These are phyloP conservation scores for Russula sp. DNA, from an alignment of 768 basidiomycete species.

Conservation along the genomic window DNA sequence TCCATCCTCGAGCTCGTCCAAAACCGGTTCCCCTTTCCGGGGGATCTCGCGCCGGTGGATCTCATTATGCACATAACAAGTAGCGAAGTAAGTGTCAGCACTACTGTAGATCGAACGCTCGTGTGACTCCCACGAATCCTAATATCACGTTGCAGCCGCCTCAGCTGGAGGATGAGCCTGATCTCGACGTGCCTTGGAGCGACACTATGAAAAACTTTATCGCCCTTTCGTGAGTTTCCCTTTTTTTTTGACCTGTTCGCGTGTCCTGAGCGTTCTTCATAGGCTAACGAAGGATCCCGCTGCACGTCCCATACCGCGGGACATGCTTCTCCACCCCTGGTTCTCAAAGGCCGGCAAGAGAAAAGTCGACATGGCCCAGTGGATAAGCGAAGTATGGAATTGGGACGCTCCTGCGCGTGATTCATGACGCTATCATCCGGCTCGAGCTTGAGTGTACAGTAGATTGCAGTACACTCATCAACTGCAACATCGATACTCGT, in stretches of 20 bases:
- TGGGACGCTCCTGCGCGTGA: slow-evolving; percentile 37
- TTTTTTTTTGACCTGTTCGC: background rate
- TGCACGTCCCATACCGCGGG: slow-evolving; percentile 66
- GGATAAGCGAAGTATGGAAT: slow-evolving; percentile 74
- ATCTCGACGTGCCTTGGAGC: slow-evolving; percentile 48
- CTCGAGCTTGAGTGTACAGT: too few species aligned
- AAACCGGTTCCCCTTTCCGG: slow-evolving; percentile 87
- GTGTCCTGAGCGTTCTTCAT: slow-evolving; percentile 10
- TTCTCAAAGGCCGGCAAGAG: slow-evolving; percentile 60
- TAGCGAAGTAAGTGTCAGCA: slow-evolving; percentile 46
- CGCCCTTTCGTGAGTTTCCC: slow-evolving; percentile 56
- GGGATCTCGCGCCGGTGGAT: slow-evolving; percentile 79
- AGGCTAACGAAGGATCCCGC: slow-evolving; percentile 61
- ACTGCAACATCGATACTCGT: background rate
- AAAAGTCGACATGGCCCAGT: slow-evolving; percentile 77
- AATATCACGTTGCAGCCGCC: slow-evolving; percentile 46
- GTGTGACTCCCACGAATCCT: background rate
- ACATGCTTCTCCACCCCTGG: slow-evolving; percentile 77
- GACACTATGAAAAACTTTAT: slow-evolving; percentile 83
- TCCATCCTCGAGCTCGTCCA: slow-evolving; percentile 84
- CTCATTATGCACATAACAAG: slow-evolving; percentile 76
- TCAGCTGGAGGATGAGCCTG: slow-evolving; percentile 57
- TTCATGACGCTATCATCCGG: background rate
- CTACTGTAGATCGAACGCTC: background rate
- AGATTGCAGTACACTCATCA: background rate